These are phyloP conservation scores for Leccinum subrobustum DNA, from an alignment of 1,284 basidiomycete species.

Conservation along the genomic window DNA sequence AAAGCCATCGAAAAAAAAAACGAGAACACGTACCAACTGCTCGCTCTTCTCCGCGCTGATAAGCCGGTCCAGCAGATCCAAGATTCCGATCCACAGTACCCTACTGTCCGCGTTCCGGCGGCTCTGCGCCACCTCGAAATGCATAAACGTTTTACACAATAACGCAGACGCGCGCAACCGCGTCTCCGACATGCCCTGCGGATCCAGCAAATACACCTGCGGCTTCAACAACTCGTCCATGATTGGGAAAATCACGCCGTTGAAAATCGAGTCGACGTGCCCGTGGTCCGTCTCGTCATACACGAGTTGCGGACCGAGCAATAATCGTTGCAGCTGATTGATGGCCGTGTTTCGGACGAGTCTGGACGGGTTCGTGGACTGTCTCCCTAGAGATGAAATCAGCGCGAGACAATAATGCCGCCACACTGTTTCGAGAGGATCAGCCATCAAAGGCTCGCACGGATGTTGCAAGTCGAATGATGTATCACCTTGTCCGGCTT, in stretches of 20 bases:
- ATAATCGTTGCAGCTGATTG: slow-evolving; percentile 81
- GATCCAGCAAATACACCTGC: slow-evolving; percentile 78
- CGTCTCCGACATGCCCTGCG: slow-evolving; percentile 87
- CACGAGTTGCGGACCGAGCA: slow-evolving; percentile 78
- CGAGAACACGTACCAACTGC: slow-evolving; percentile 69
- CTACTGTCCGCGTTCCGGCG: slow-evolving; percentile 69
- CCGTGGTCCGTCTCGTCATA: slow-evolving; percentile 54
- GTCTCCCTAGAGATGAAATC: slow-evolving; percentile 75
- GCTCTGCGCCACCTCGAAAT: slow-evolving; percentile 79
- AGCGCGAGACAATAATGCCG: slow-evolving; percentile 79
- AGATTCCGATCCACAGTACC: slow-evolving; percentile 86
- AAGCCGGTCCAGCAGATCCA: slow-evolving; percentile 87
- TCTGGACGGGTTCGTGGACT: slow-evolving; percentile 83
- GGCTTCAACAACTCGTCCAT: slow-evolving; percentile 90
- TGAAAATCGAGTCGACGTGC: slow-evolving; percentile 84
- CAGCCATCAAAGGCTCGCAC: slow-evolving; percentile 4
- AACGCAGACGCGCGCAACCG: slow-evolving; percentile 84
- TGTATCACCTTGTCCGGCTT: slow-evolving; percentile 48
- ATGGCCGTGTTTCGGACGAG: slow-evolving; percentile 87
- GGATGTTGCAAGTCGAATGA: neutral
- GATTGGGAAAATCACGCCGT: slow-evolving; percentile 88
- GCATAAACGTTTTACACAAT: slow-evolving; percentile 94
- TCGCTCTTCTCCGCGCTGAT: slow-evolving; percentile 86
- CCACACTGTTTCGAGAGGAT: slow-evolving; percentile 60
- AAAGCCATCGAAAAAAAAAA: neutral